Conservation (phyloP, 345 rosid species). For the Eucalyptus victrix region DNA sequence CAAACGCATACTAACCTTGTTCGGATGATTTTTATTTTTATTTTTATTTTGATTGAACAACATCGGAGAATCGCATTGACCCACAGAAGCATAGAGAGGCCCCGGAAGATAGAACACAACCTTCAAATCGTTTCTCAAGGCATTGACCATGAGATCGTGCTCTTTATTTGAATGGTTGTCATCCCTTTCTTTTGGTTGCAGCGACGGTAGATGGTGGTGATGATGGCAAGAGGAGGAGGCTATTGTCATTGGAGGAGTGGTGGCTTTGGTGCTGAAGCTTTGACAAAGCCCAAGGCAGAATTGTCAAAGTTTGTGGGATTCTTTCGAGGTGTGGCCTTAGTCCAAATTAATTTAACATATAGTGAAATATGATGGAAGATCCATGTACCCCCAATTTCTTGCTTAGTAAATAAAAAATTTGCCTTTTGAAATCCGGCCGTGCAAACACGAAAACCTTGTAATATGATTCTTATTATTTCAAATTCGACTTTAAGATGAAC, state of each 20-base stretch:
- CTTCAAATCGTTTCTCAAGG: not conserved
- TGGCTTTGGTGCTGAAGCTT: not conserved
- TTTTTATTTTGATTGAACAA: not conserved
- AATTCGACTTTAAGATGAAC: not conserved
- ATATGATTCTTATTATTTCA: not conserved
- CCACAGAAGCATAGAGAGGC: not conserved
- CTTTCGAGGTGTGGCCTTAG: not conserved
- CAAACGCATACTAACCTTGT: not conserved
- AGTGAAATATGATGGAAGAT: not conserved
- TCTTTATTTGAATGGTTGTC: not conserved
- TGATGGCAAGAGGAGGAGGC: not conserved
- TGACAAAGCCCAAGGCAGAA: not conserved
- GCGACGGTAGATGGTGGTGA: not conserved
- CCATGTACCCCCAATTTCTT: not conserved
- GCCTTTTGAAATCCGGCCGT: fast-evolving
- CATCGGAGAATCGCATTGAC: not conserved
- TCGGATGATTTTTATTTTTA: not conserved
- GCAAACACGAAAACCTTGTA: not conserved
- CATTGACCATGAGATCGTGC: not conserved
- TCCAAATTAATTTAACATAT: not conserved
- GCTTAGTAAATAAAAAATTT: not conserved
- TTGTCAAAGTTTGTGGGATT: not conserved
- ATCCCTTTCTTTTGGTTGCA: not conserved
- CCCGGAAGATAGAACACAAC: not conserved
- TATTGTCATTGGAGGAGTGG: not conserved